Evolutionary conservation across 1,139 yeast species (phyloP).

Genomic region (Lodderomyces pseudojiufengensis): DNA sequence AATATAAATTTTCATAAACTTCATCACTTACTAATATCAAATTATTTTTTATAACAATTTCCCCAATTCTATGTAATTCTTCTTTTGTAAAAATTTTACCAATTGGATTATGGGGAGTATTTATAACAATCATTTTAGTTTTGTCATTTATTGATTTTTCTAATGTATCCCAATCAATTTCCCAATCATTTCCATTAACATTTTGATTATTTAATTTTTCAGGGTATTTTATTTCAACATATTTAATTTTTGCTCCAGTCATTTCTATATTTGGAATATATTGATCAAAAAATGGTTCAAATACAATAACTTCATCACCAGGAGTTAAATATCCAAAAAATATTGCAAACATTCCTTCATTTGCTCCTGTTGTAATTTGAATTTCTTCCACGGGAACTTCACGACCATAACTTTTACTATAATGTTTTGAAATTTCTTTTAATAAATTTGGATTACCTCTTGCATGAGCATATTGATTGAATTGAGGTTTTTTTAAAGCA

Average conservation of each 20-base stretch:
- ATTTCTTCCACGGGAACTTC: slow-evolving; percentile 62
- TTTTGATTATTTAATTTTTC: slow-evolving; percentile 57
- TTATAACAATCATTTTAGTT: slow-evolving; percentile 82
- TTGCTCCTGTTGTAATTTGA: slow-evolving; percentile 91
- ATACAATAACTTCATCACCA: slow-evolving; percentile 96
- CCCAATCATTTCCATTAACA: slow-evolving; percentile 84
- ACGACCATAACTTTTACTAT: slow-evolving; percentile 63
- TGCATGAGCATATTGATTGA: slow-evolving; percentile 91
- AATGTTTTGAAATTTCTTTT: slow-evolving; percentile 64
- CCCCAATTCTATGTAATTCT: slow-evolving; percentile 73
- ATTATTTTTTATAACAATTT: slow-evolving; percentile 79
- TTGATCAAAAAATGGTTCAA: slow-evolving; percentile 96
- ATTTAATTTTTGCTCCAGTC: slow-evolving; percentile 87
- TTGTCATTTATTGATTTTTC: slow-evolving; percentile 63
- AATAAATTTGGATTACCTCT: slow-evolving; percentile 78
- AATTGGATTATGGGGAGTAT: slow-evolving; percentile 94
- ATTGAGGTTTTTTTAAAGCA: slow-evolving; percentile 67
- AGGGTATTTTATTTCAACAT: slow-evolving; percentile 87
- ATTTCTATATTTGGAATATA: slow-evolving; percentile 90
- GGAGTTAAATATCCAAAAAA: slow-evolving; percentile 80
- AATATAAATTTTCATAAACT: slow-evolving; percentile 88
- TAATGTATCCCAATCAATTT: slow-evolving; percentile 72
- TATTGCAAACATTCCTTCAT: slow-evolving; percentile 85
- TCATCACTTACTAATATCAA: slow-evolving; percentile 84
- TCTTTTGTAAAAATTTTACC: slow-evolving; percentile 81